A percentile compares a stretch with the other conserved stretches of the same genome.
Evolutionary conservation across 306 rosid genomes (phyloP).

Genomic region (Malus sieversii): DNA sequence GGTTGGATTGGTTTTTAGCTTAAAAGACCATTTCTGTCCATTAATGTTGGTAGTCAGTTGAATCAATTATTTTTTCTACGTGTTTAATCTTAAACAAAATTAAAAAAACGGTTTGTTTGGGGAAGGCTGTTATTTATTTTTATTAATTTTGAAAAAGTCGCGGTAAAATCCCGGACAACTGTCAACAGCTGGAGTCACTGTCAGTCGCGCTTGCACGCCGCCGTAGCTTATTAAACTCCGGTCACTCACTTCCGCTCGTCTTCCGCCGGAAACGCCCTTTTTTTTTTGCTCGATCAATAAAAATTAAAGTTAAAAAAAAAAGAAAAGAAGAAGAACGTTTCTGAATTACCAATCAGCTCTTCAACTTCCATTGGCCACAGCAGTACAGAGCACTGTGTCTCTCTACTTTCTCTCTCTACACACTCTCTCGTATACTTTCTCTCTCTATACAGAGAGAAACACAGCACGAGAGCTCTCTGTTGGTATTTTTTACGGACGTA

Average conservation of each 20-base stretch:
- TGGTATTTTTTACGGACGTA: background rate
- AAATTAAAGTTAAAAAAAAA: too few species aligned
- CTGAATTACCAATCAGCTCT: background rate
- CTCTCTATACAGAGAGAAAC: background rate
- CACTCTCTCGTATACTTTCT: background rate
- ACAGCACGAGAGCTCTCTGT: background rate
- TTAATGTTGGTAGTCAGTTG: background rate
- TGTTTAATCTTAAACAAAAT: background rate
- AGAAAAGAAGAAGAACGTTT: background rate
- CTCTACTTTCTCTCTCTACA: too few species aligned
- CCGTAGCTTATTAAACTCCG: background rate
- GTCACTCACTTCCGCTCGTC: background rate
- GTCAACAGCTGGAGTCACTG: background rate
- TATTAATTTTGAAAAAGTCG: background rate
- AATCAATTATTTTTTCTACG: background rate
- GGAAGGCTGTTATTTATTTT: background rate
- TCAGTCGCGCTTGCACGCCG: background rate
- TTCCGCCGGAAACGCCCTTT: background rate
- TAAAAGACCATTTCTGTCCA: background rate
- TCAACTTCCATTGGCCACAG: background rate
- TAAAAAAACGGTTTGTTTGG: background rate
- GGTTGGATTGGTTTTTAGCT: background rate
- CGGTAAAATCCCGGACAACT: background rate
- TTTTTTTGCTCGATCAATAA: background rate
- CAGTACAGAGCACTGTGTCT: background rate